A percentile compares a stretch with the other conserved stretches of the same genome.
Conservation (phyloP, 78 protist species). For the Diacronema lutheri region DNA sequence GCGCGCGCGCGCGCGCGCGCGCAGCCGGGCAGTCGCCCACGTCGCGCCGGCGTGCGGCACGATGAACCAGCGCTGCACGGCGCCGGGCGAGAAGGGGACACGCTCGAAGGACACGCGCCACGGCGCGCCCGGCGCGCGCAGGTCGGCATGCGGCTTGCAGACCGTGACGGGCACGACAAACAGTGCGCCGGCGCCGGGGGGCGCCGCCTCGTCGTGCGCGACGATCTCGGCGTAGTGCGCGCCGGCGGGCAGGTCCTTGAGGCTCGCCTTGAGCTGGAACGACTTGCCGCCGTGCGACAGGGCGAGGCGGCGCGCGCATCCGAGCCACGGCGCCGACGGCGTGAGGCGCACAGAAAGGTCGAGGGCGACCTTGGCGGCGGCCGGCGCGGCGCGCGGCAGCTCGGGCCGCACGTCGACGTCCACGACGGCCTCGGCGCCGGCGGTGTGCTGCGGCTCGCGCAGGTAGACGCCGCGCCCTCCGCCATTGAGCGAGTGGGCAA, state of each 20-base stretch:
- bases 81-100: neutral
- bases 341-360: neutral
- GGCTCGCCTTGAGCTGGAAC: constrained; percentile 5
- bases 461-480: neutral
- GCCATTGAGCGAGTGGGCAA: neutral
- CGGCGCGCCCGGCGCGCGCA: neutral
- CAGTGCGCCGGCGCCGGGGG: constrained; percentile 14
- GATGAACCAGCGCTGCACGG: neutral
- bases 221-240: constrained; percentile 19
- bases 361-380: neutral
- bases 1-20: too few relatives aligned
- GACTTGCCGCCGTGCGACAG: neutral
- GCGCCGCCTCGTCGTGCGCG: neutral
- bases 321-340: constrained; percentile 19
- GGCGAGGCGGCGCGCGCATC: neutral
- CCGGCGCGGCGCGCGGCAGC: neutral
- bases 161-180: constrained; percentile 45
- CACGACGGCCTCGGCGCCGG: neutral
- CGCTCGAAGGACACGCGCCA: too few relatives aligned
- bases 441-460: neutral
- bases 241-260: constrained; percentile 2
- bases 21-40: too few relatives aligned
- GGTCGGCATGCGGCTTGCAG: constrained; percentile 2
- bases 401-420: neutral
- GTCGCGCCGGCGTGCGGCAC: neutral